Evolutionary conservation across 1,284 basidiomycete species (phyloP), one percentile per base, ranked within the genome.

Genomic region (Melampsora medusae): DNA sequence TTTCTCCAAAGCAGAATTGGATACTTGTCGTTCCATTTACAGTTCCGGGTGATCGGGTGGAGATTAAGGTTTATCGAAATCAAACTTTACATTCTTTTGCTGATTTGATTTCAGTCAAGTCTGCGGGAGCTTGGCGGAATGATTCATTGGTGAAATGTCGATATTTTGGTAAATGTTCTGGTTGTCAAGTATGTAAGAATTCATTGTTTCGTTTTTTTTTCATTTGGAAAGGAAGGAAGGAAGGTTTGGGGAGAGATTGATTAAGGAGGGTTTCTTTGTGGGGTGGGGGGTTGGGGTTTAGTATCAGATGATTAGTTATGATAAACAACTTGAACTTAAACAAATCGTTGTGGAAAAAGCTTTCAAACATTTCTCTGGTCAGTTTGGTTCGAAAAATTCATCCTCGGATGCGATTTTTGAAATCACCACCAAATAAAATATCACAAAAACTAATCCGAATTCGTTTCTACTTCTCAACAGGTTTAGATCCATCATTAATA

Each of bases 341-440:
- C 88, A 89, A 9, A 86, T 90, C 48, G 93, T 96, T 0, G 90
- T 99, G n/a, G 85, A 90, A 50, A 90, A 92, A 77, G 93, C 94
- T 1, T 97, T 92, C 83, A 83, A 86, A 80, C 90, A 89, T 79
- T 95, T 91, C 82, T 94, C 93, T 17, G 84, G 89, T 87, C 80
- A 79, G 84, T 81, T 69, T 28, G 28, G 28, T 28, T 28, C 28
- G 28, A 28, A 28, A 28, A 28, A 28, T 28, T 28, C 28, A 28
- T 1, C 28, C 2, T 28, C 28, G 28, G 28, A 28, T 28, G 28
- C 2, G 28, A 28, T 28, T 28, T 2, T 28, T 28, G 28, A 28
- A 38, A 38, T 38, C 35, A 38, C 6, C 6, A 7, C 10, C 35
- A 38, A 38, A 7, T 12, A 38, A 38, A 38, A 38, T 9, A 38